These are phyloP conservation scores for Aspergillus bertholletiae DNA, from an alignment of 495 filamentous ascomycete species.

Conservation along the genomic window DNA sequence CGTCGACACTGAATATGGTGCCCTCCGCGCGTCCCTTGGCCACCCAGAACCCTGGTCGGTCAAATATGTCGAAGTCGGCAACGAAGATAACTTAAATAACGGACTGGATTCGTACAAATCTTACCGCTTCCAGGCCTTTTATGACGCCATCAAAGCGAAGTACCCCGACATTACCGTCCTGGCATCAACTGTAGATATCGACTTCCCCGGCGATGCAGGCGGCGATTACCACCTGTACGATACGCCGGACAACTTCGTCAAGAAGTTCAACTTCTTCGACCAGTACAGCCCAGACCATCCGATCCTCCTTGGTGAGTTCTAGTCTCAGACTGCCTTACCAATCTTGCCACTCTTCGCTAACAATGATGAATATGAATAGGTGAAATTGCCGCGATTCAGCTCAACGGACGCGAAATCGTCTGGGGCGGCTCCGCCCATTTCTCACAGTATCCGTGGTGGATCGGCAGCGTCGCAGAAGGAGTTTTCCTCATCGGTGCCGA, in stretches of 20 bases:
- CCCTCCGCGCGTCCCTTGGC: constrained; percentile 42
- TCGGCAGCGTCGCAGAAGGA: constrained; percentile 55
- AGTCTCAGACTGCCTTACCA: not conserved
- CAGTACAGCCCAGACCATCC: constrained; percentile 33
- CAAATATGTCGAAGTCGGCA: constrained; percentile 51
- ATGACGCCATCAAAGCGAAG: constrained; percentile 44
- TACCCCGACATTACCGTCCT: constrained; percentile 50
- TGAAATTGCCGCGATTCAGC: constrained; percentile 52
- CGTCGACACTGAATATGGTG: constrained; percentile 36
- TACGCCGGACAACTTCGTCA: constrained; percentile 46
- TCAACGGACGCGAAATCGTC: constrained; percentile 25
- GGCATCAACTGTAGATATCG: constrained; percentile 39
- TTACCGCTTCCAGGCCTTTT: constrained; percentile 43
- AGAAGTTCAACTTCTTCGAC: constrained; percentile 54
- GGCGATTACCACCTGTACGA: constrained; percentile 51
- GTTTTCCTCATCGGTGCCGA: constrained; percentile 65
- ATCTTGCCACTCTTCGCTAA: no score
- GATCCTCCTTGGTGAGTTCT: constrained; percentile 46
- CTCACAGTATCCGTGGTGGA: constrained; percentile 50
- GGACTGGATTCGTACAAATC: constrained; percentile 35
- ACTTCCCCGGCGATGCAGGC: constrained; percentile 31
- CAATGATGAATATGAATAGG: constrained; percentile 24
- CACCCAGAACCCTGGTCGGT: constrained; percentile 46
- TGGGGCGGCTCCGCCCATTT: constrained; percentile 29
- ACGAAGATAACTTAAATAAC: constrained; percentile 49